These are phyloP conservation scores for Neospora caninum DNA, from an alignment of 169 alveolate species.

Conservation along the genomic window DNA sequence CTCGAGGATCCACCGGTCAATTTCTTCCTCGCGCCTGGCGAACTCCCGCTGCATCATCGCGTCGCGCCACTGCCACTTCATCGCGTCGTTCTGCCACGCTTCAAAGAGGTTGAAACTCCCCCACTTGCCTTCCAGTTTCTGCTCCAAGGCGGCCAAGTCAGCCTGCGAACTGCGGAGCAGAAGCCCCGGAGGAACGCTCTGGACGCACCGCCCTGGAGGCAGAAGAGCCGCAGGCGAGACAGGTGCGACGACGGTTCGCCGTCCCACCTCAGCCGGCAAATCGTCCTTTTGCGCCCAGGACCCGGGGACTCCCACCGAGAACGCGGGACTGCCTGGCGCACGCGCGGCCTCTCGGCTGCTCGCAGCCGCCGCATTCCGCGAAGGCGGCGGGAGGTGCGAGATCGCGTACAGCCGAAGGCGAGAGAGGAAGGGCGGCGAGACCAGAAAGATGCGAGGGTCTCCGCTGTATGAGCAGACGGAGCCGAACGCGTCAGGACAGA, in stretches of 20 bases:
- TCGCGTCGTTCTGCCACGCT: constrained; percentile 57
- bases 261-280: not conserved
- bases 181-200: constrained; percentile 56
- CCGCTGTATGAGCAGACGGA: not conserved
- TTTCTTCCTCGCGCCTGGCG: not conserved
- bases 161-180: constrained; percentile 36
- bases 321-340: not conserved
- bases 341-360: not conserved
- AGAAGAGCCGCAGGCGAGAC: constrained; percentile 29
- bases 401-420: constrained; percentile 54
- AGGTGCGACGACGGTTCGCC: not conserved
- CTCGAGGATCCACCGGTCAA: constrained; percentile 24
- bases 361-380: not conserved
- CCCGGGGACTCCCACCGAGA: not conserved
- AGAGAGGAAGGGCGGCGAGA: constrained; percentile 45
- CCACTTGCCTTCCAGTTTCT: constrained; percentile 56
- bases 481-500: not conserved
- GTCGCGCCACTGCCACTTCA: constrained; percentile 70
- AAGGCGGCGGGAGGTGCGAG: not conserved
- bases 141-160: constrained; percentile 47
- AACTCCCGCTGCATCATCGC: constrained; percentile 51
- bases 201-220: constrained; percentile 37
- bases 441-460: not conserved
- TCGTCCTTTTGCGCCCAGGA: not conserved
- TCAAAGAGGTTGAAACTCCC: constrained; percentile 64